Conservation (phyloP, 2,329 filamentous ascomycete species). For the Alternaria alternata region DNA sequence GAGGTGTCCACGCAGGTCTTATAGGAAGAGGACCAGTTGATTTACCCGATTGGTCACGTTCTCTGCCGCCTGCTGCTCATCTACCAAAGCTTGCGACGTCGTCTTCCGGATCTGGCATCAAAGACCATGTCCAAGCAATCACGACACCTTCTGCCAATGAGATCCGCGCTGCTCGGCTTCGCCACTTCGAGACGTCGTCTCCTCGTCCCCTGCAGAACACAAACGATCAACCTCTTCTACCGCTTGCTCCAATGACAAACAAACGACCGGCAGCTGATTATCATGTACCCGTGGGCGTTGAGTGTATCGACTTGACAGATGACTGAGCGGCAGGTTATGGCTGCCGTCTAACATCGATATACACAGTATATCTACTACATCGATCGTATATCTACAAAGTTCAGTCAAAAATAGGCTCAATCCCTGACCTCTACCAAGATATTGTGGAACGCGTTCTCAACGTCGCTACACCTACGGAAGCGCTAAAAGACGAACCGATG, state of each 20-base stretch:
- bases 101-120: neutral
- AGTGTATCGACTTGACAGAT: constrained; percentile 25
- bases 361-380: neutral
- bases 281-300: constrained; percentile 1
- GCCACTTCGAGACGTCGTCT: constrained; percentile 13
- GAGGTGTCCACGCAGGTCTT: constrained; percentile 3
- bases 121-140: neutral
- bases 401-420: neutral
- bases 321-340: constrained; percentile 7
- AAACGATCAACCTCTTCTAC: neutral
- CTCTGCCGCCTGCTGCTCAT: neutral
- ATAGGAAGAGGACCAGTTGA: neutral
- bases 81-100: neutral
- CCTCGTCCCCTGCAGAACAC: neutral
- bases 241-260: neutral
- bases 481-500: neutral
- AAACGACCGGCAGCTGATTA: neutral
- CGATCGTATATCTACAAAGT: neutral
- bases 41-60: neutral
- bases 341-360: neutral
- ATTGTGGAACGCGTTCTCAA: constrained; percentile 3
- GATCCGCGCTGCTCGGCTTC: constrained; percentile 24
- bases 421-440: constrained; percentile 3
- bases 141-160: neutral
- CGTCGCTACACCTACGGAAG: neutral